Percentiles rank a stretch among this genome's conserved stretches.
These are phyloP conservation scores for Mortierella sp. DNA, from an alignment of 371 early-diverging fungal genomes.

Conservation along the genomic window DNA sequence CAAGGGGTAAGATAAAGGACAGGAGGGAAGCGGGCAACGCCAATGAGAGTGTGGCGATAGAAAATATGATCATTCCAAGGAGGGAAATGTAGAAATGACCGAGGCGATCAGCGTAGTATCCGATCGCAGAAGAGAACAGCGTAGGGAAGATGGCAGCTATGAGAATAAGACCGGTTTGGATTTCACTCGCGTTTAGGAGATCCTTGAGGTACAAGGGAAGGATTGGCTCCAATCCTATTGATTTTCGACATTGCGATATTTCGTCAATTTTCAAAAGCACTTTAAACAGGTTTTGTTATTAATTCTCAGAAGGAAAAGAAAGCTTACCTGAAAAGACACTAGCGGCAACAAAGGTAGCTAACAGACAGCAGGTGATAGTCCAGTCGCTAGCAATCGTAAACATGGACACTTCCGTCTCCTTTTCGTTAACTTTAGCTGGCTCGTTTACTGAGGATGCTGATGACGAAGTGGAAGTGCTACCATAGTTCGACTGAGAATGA, in stretches of 20 bases:
- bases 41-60: conserved; percentile 63
- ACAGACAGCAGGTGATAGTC: conserved; percentile 65
- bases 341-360: conserved; percentile 68
- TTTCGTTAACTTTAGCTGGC: neutral
- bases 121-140: conserved; percentile 70
- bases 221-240: conserved; percentile 71
- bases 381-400: conserved; percentile 64
- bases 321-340: conserved; percentile 66
- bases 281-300: neutral
- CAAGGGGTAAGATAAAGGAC: conserved; percentile 64
- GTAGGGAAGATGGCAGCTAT: conserved; percentile 75
- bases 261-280: neutral
- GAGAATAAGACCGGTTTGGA: conserved; percentile 70
- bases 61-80: conserved; percentile 67
- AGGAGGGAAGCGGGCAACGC: conserved; percentile 61
- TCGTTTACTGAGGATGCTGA: conserved; percentile 9
- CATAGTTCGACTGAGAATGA: conserved; percentile 4
- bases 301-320: neutral
- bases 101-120: conserved; percentile 68
- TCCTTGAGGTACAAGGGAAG: conserved; percentile 70
- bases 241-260: neutral
- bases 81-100: conserved; percentile 67
- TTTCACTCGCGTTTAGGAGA: conserved; percentile 59
- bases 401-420: conserved; percentile 60
- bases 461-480: conserved; percentile 5